Evolutionary conservation across 2,329 filamentous ascomycete genomes (phyloP), one percentile per base, ranked within the genome.

Genomic region (Aspergillus glaucus): DNA sequence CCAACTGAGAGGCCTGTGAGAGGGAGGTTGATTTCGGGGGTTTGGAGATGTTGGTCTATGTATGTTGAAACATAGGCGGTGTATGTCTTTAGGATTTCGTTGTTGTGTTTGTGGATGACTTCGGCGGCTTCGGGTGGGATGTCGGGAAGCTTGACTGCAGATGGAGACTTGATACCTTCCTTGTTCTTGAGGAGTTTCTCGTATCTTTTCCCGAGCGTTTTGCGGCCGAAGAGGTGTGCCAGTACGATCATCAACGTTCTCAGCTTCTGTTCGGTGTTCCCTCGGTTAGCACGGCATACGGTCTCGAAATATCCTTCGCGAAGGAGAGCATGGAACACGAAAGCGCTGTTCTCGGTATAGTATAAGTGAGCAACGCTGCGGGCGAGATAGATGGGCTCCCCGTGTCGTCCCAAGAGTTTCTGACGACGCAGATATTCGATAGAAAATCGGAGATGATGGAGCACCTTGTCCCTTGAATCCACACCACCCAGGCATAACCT

Each of bases 361-460:
- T 90, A 90, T 1, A 92, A 69, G 65, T 90, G 86, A 0, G 81
- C 80, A 0, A 90, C 78, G 3, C 82, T 74, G 0, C 82, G 81
- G 0, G 87, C 80, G 61, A 91, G 88, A 62, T 91, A 87, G 10
- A 90, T 68, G 0, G 87, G 86, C 1, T 66, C 71, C 42, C 87
- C 87, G 1, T 69, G 62, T 0, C 71, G 64, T 3, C 79, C 81
- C 7, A 92, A 72, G 0, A 92, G 77, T 40, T 79, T 73, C 56
- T 89, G 84, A 32, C 84, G 75, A 17, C 86, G 78, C 1, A 92
- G 75, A 57, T 89, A 92, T 55, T 92, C 87, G 41, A 92, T 86
- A 0, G 86, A 90, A 64, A 92, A 92, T 3, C 87, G 79, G 6
- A 92, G 66, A 60, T 91, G 86, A 62, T 92, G 87, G 45, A 86